Conservation (phyloP, 139 green algal genomes). For the Chlorella vulgaris region DNA sequence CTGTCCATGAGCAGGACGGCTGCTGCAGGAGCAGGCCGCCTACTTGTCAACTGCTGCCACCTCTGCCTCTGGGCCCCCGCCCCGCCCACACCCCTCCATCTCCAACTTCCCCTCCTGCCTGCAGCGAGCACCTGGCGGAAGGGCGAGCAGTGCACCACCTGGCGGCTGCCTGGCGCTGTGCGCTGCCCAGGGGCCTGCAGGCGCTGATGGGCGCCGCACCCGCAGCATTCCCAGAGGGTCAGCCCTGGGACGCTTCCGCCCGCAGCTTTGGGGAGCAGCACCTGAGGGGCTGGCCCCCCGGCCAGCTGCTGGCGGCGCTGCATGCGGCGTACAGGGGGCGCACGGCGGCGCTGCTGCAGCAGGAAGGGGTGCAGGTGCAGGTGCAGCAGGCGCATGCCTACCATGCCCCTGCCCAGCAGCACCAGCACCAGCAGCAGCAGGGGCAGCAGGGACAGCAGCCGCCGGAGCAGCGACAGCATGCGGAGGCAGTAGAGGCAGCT, state of each 20-base stretch:
- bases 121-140: constrained; percentile 23
- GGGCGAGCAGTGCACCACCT: constrained; percentile 3
- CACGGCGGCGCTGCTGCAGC: not conserved
- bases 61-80: not conserved
- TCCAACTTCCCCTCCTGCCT: not conserved
- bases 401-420: not conserved
- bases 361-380: not conserved
- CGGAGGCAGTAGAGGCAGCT: not conserved
- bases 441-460: not conserved
- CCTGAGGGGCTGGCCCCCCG: not conserved
- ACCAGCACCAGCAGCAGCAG: not conserved
- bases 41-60: too few relatives aligned
- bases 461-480: not conserved
- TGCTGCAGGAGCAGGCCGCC: too few relatives aligned
- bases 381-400: not conserved
- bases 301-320: not conserved
- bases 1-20: too few relatives aligned
- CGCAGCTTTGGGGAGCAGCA: not conserved
- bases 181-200: constrained; percentile 29
- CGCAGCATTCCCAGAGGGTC: not conserved
- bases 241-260: not conserved
- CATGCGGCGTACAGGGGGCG: not conserved
- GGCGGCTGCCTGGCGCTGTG: not conserved
- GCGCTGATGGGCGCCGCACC: constrained; percentile 5
- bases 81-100: not conserved